Evolutionary conservation across 257 asterid genomes (phyloP).

Genomic region (Lithospermum erythrorhizon): DNA sequence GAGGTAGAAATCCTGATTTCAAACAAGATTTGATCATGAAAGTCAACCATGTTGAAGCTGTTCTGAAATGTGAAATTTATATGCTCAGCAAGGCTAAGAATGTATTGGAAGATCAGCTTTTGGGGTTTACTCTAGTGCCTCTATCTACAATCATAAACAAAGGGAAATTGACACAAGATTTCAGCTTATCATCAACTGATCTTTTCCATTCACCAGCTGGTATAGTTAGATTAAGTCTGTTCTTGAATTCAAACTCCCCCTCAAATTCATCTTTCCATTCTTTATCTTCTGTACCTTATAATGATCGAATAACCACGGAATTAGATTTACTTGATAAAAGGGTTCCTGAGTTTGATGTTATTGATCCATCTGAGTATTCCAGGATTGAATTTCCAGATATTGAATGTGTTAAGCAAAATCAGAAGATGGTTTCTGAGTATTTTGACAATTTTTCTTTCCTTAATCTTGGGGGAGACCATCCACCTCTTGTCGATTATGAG

Average conservation of each 20-base stretch:
- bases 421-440: conserved; percentile 55
- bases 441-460: conserved; percentile 37
- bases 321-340: conserved; percentile 20
- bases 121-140: conserved; percentile 47
- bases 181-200: conserved; percentile 55
- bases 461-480: conserved; percentile 35
- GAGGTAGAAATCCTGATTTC: conserved; percentile 53
- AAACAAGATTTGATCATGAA: conserved; percentile 32
- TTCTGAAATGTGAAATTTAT: conserved; percentile 65
- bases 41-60: conserved; percentile 30
- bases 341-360: conserved; percentile 14
- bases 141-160: conserved; percentile 36
- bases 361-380: conserved; percentile 25
- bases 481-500: conserved; percentile 32
- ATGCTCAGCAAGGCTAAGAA: conserved; percentile 59
- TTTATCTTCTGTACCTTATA: conserved; percentile 9
- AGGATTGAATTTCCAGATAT: conserved; percentile 60
- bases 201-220: conserved; percentile 66
- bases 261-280: conserved; percentile 11
- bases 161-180: conserved; percentile 42
- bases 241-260: conserved; percentile 23
- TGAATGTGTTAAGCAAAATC: conserved; percentile 31
- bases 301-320: not conserved
- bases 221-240: conserved; percentile 47
- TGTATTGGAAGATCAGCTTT: conserved; percentile 63